phyloP scores from a whole-genome alignment of 2,329 filamentous ascomycete genomes.

The Monilinia vaccinii-corymbosi region DNA sequence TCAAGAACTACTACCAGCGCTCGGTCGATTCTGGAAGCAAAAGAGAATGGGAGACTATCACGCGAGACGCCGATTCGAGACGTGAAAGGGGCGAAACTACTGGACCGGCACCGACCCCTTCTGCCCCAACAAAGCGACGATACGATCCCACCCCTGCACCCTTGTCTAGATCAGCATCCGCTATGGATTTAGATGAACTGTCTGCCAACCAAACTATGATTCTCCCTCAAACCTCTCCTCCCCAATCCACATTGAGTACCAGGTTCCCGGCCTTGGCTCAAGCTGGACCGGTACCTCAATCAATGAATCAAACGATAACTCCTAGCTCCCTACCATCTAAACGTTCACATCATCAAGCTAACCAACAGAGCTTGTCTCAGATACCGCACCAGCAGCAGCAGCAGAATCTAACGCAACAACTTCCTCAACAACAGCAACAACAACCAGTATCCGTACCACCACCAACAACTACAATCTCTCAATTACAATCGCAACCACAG shows the following conservation, averaged over 20 bases:
- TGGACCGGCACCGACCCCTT: slow-evolving; percentile 50
- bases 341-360: slow-evolving; percentile 22
- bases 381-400: slow-evolving; percentile 9
- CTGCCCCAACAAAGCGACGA: slow-evolving; percentile 41
- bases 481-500: slow-evolving; percentile 5
- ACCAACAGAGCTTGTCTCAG: slow-evolving; percentile 19
- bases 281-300: slow-evolving; percentile 26
- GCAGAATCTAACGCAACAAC: neutral
- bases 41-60: slow-evolving; percentile 50
- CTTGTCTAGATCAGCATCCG: slow-evolving; percentile 39
- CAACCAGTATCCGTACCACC: slow-evolving; percentile 15
- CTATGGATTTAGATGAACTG: slow-evolving; percentile 37
- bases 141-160: slow-evolving; percentile 38
- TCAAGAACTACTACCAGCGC: slow-evolving; percentile 59
- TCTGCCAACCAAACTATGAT: slow-evolving; percentile 16
- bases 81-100: slow-evolving; percentile 46
- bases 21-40: slow-evolving; percentile 49
- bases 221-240: slow-evolving; percentile 23
- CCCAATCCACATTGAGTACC: slow-evolving; percentile 20
- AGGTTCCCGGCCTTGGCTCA: slow-evolving; percentile 28
- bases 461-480: slow-evolving; percentile 11
- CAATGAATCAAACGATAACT: slow-evolving; percentile 18
- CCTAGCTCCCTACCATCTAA: slow-evolving; percentile 22
- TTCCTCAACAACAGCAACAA: neutral
- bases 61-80: slow-evolving; percentile 51